phyloP scores from a whole-genome alignment of 371 early-diverging fungal species.

The Lichtheimia corymbifera region DNA sequence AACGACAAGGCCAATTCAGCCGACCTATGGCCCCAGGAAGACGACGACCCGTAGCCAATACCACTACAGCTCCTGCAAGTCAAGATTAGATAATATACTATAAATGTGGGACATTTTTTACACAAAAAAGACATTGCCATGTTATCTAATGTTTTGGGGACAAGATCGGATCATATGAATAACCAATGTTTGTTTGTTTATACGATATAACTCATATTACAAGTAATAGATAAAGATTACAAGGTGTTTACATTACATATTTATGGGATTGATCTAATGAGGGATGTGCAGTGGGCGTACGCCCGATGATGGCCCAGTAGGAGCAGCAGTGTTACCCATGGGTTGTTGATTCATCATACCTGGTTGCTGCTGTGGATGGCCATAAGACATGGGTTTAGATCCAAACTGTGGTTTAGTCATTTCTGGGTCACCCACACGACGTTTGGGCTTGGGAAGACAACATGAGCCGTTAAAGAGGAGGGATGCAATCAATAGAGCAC shows the following conservation, averaged over 20 bases:
- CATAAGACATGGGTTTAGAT: too few species aligned
- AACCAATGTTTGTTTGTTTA: too few species aligned
- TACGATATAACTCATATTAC: too few species aligned
- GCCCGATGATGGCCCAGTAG: too few species aligned
- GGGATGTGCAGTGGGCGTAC: too few species aligned
- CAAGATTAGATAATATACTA: not conserved
- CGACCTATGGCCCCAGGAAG: constrained; percentile 53
- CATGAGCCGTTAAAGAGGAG: constrained; percentile 7
- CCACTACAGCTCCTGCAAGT: constrained; percentile 2
- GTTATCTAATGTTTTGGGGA: too few species aligned
- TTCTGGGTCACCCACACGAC: constrained; percentile 9
- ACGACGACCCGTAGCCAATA: constrained; percentile 34
- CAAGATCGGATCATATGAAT: too few species aligned
- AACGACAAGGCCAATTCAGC: constrained; percentile 40
- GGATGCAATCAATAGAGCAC: constrained; percentile 13
- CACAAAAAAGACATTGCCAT: too few species aligned
- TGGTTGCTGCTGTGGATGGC: not conserved
- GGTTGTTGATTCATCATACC: not conserved
- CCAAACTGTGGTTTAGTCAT: not conserved
- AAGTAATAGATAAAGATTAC: too few species aligned
- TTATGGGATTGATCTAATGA: too few species aligned
- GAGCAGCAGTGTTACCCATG: not conserved
- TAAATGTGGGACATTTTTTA: too few species aligned
- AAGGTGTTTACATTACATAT: too few species aligned
- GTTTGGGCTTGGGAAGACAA: not conserved